Percentiles rank a stretch among this genome's conserved stretches.
Conservation (phyloP, 108 stramenopile genomes). For the Skeletonema menzelii region DNA sequence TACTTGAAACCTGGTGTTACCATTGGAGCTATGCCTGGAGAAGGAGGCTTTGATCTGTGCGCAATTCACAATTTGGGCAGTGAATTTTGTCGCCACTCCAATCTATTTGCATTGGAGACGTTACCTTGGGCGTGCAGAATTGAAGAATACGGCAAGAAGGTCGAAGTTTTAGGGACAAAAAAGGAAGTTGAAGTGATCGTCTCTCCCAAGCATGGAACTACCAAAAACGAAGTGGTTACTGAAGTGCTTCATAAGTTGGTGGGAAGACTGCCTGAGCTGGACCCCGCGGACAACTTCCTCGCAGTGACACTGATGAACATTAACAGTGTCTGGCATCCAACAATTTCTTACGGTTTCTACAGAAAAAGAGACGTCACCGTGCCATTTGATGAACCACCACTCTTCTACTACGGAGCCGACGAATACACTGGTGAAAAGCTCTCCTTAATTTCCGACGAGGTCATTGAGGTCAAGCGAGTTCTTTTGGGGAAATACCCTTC, state of each 20-base stretch:
- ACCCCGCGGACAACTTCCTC: slow-evolving; percentile 55
- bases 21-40: slow-evolving; percentile 62
- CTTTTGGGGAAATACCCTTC: slow-evolving; percentile 44
- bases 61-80: slow-evolving; percentile 47
- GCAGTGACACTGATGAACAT: slow-evolving; percentile 64
- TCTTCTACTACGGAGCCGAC: slow-evolving; percentile 58
- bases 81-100: slow-evolving; percentile 41
- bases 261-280: slow-evolving; percentile 34
- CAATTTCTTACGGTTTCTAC: slow-evolving; percentile 56
- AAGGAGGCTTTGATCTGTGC: slow-evolving; percentile 55
- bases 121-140: slow-evolving; percentile 64
- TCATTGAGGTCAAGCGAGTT: slow-evolving; percentile 36
- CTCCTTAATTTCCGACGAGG: slow-evolving; percentile 47
- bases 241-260: slow-evolving; percentile 33
- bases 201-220: slow-evolving; percentile 21
- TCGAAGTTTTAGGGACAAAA: slow-evolving; percentile 59
- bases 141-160: slow-evolving; percentile 44
- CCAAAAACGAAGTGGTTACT: slow-evolving; percentile 4
- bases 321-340: slow-evolving; percentile 65
- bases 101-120: slow-evolving; percentile 59
- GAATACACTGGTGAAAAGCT: slow-evolving; percentile 60
- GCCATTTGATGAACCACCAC: slow-evolving; percentile 57
- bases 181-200: slow-evolving; percentile 57
- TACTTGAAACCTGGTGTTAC: slow-evolving; percentile 40
- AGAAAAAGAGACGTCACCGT: slow-evolving; percentile 41